These are phyloP conservation scores for Elsinoe arachidis DNA, from an alignment of 2,329 filamentous ascomycete species.

Conservation along the genomic window DNA sequence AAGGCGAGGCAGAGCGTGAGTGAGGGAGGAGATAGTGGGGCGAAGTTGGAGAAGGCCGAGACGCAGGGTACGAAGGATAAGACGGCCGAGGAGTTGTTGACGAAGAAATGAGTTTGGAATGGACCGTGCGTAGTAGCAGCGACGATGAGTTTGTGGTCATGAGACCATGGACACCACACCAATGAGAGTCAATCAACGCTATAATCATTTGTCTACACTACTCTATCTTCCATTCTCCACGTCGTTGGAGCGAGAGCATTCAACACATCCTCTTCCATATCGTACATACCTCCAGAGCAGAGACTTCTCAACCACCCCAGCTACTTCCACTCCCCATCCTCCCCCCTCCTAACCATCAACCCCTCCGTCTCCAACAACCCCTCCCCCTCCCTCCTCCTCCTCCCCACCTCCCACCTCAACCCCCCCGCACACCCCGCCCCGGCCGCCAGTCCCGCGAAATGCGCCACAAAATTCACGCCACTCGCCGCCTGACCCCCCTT, in stretches of 20 bases:
- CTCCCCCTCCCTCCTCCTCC: conserved; percentile 12
- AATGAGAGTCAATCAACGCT: too few species aligned
- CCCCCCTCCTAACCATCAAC: not conserved
- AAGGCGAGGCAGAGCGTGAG: conserved; percentile 43
- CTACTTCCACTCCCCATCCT: not conserved
- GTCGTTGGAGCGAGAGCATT: too few species aligned
- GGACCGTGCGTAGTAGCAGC: too few species aligned
- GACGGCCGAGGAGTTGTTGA: conserved; percentile 38
- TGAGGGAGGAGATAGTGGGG: conserved; percentile 39
- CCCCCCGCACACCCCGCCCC: conserved; percentile 19
- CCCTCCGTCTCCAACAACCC: not conserved
- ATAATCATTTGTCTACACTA: too few species aligned
- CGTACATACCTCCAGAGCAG: not conserved
- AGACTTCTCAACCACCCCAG: not conserved
- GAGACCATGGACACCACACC: too few species aligned
- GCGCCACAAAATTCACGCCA: conserved; percentile 28
- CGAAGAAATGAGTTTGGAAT: conserved; percentile 13
- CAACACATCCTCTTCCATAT: too few species aligned
- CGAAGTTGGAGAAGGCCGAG: conserved; percentile 30
- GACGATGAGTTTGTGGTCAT: too few species aligned
- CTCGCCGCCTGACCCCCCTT: conserved; percentile 18
- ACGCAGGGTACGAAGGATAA: conserved; percentile 32
- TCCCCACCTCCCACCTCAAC: conserved; percentile 14
- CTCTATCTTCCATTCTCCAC: too few species aligned
- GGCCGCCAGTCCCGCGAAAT: conserved; percentile 27